Evolutionary conservation across 2,329 filamentous ascomycete genomes (phyloP), one percentile per base, ranked within the genome.

Genomic region (Paracamarosporium sp.): DNA sequence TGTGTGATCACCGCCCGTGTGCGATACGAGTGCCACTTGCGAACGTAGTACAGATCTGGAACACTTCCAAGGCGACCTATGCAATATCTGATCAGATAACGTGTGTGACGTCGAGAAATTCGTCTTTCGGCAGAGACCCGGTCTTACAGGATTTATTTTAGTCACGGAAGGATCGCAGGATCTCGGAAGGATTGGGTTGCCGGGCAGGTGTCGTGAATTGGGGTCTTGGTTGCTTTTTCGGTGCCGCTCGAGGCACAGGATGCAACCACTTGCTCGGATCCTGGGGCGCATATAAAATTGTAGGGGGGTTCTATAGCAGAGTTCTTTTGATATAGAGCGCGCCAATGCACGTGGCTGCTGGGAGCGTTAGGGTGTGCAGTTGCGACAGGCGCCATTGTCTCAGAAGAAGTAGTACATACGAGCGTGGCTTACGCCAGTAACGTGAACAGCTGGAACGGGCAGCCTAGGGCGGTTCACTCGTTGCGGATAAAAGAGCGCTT

Each of bases 111-210:
- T 40, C 6, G 33, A 35, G n/a, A 9, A 40, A 22, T 6, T 20
- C 17, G 36, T 15, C 33, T 40, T 17, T 40, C 1, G 4, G 36
- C 17, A 40, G 36, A n/a, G 17, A 40, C 17, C 36, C 36, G 17
- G 17, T 40, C 36, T 35, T 17, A 36, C 11, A n/a, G 20, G 20
- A 36, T n/a, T 9, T 50, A 36, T 50, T 50, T 27, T 27, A 36
- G 46, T 24, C 46, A 30, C 46, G 28, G 47, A 50, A 50, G 47
- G 47, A 50, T 50, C 20, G 20, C 3, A 25, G 22, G 33, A 40
- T 22, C 5, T 22, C 47, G 47, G 47, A 33, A 50, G 47, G 47
- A 50, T 50, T 25, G 30, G 6, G 9, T 30, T 47, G 28, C 44
- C 44, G 17, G 28, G n/a, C n/a, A n/a, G n/a, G n/a, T n/a, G n/a